Base-by-base conservation (phyloP, 306 rosid genomes). In the Quercus bicolor region DNA sequence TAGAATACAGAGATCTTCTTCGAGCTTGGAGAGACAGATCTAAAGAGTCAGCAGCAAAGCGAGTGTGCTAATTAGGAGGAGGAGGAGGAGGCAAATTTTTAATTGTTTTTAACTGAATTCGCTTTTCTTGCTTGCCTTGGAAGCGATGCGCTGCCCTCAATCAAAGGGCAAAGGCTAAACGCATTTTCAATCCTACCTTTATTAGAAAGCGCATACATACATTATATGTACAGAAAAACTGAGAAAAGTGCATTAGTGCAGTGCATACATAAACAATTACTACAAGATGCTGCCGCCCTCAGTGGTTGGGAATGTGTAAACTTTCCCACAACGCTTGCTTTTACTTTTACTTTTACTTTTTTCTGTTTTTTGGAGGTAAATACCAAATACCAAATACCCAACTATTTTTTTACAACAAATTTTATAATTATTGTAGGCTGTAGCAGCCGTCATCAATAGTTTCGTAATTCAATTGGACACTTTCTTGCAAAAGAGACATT, bases 51-150 rank as follows among this genome's bases (percentile, higher is more conserved):
- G 31, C 5, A 81, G 31, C 20, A 13, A 48, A 48, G 53, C 53
- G 1, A 48, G 15, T 12, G 53, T 10, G 53, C 45, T 61, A 78
- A 59, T 52, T 61, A 78, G 11, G 45, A 37, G 9, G 9, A 78
- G 11, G 45, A 37, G 9, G 9, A 6, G 2, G 10, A 74, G 48
- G 61, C 23, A 24, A 51, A 51, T 19, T 37, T 21, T 40, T 40
- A 40, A 20, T 40, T 31, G 62, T 68, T 62, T 59, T 45, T 20
- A 64, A 77, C 45, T 21, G 64, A 23, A 14, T 73, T 31, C 55
- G 83, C 70, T 56, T 73, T 59, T 79, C 48, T 88, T 79, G 68
- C 97, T 91, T 95, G 97, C 85, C 97, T 92, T 90, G 75, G 90
- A 92, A 92, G 98, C 86, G 98, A 85, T 79, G 45, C 45, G 45